Conservation (phyloP, 2,329 filamentous ascomycete species). For the Talaromyces sp. region DNA sequence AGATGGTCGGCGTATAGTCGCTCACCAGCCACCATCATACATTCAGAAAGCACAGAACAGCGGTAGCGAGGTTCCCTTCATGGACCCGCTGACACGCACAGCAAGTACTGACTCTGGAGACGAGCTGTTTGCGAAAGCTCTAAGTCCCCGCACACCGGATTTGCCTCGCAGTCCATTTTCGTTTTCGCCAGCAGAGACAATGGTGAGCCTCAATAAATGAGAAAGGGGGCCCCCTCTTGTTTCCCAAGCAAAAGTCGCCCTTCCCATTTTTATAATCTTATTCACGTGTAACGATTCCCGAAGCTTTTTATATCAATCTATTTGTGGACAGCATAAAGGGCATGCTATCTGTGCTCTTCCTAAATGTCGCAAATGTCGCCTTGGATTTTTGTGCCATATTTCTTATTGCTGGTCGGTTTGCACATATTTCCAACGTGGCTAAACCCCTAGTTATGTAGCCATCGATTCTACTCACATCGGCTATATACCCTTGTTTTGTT, state of each 20-base stretch:
- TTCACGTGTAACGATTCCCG: neutral
- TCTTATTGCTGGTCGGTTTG: neutral
- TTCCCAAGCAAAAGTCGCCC: neutral
- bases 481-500: neutral
- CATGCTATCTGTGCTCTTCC: neutral
- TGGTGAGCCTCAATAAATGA: slow-evolving; percentile 9
- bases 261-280: neutral
- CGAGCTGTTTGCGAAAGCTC: slow-evolving; percentile 79
- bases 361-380: too few relatives aligned
- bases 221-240: neutral
- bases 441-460: neutral
- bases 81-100: slow-evolving; percentile 29
- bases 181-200: slow-evolving; percentile 44
- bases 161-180: slow-evolving; percentile 80
- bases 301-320: neutral
- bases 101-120: slow-evolving; percentile 59
- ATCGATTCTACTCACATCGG: neutral
- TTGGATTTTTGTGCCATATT: neutral
- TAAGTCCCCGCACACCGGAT: slow-evolving; percentile 81
- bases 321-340: neutral
- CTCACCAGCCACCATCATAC: slow-evolving; percentile 33
- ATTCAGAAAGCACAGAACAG: slow-evolving; percentile 36
- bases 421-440: neutral
- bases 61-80: slow-evolving; percentile 26
- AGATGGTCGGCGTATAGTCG: slow-evolving; percentile 24